Conservation (phyloP, 73 alveolate species). For the Durusdinium trenchii region DNA sequence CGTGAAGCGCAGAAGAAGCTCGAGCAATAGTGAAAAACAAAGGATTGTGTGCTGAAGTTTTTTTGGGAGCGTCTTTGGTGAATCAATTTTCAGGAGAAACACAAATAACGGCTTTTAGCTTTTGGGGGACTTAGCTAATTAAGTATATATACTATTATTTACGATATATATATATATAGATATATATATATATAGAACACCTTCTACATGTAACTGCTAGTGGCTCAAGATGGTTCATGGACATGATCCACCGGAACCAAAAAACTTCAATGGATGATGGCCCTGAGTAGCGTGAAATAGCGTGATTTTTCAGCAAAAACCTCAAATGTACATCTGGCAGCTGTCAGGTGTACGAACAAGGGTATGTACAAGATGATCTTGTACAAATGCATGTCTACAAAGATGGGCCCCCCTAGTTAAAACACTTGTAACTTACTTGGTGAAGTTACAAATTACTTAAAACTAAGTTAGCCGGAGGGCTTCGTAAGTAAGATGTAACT, state of each 20-base stretch:
- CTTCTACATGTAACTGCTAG: neutral
- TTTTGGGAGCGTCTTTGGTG: neutral
- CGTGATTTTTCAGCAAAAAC: neutral
- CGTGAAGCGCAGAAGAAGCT: neutral
- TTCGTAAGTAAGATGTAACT: too few relatives aligned
- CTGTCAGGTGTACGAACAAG: too few relatives aligned
- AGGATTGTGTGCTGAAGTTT: neutral
- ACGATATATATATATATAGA: neutral
- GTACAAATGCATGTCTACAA: too few relatives aligned
- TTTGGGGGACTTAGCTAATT: neutral
- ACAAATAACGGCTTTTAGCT: neutral
- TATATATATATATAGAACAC: neutral
- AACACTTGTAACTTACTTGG: too few relatives aligned
- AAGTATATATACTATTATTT: neutral
- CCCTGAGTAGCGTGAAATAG: neutral
- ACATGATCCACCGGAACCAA: neutral
- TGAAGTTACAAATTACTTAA: too few relatives aligned
- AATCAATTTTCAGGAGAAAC: neutral
- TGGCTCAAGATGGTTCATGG: neutral
- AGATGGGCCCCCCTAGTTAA: too few relatives aligned
- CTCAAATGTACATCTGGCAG: too few relatives aligned
- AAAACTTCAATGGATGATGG: neutral
- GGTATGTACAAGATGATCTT: too few relatives aligned
- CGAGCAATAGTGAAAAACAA: neutral
- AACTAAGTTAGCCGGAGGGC: too few relatives aligned